Conservation (phyloP, 2,329 filamentous ascomycete species). For the Aspergillus sp. region DNA sequence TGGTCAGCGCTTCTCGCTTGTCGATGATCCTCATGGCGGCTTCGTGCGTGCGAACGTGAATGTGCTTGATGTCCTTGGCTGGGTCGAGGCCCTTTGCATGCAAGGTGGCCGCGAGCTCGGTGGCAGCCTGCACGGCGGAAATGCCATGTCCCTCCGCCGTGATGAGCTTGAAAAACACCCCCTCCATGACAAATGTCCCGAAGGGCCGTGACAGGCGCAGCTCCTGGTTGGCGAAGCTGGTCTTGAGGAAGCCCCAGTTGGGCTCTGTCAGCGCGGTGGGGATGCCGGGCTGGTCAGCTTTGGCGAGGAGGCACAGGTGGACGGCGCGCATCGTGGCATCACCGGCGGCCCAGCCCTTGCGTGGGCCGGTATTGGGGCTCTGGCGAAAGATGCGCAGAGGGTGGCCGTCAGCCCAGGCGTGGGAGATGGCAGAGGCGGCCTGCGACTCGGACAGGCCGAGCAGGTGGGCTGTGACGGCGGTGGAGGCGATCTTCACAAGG, state of each 20-base stretch:
- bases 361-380: slow-evolving; percentile 23
- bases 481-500: slow-evolving; percentile 32
- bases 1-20: neutral
- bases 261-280: slow-evolving; percentile 20
- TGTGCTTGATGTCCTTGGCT: neutral
- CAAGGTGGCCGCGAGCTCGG: neutral
- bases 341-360: slow-evolving; percentile 34
- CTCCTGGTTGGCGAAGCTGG: neutral
- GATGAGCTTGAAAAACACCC: slow-evolving; percentile 4
- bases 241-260: slow-evolving; percentile 6
- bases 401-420: slow-evolving; percentile 28
- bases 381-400: slow-evolving; percentile 25
- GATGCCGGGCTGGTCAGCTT: slow-evolving; percentile 17
- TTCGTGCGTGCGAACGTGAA: neutral
- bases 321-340: slow-evolving; percentile 34
- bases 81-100: neutral
- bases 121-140: slow-evolving; percentile 17
- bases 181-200: neutral
- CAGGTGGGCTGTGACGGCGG: slow-evolving; percentile 27
- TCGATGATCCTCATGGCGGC: neutral
- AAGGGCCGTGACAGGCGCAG: neutral
- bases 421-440: slow-evolving; percentile 23
- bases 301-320: slow-evolving; percentile 21
- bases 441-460: slow-evolving; percentile 23
- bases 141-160: slow-evolving; percentile 21